A percentile compares a stretch with the other conserved stretches of the same genome.
These are phyloP conservation scores for Erigeron canadensis DNA, from an alignment of 129 eudicot species.

Conservation along the genomic window DNA sequence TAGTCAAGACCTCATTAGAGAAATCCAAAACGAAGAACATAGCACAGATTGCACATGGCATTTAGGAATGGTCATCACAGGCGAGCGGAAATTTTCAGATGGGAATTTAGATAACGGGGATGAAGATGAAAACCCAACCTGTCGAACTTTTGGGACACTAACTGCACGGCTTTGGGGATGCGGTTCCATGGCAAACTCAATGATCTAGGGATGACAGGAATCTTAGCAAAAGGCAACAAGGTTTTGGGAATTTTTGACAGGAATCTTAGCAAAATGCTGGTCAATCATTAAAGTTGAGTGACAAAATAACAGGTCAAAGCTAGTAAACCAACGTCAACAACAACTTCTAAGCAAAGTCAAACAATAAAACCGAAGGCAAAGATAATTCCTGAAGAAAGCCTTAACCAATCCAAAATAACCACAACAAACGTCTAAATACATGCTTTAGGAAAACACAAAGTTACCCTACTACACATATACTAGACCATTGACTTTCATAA, in stretches of 20 bases:
- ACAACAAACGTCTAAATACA: not conserved
- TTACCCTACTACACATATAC: not conserved
- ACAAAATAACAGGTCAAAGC: not conserved
- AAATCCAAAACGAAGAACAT: conserved; percentile 10
- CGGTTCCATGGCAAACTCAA: conserved; percentile 11
- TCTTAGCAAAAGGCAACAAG: conserved; percentile 12
- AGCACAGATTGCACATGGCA: not conserved
- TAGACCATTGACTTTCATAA: conserved; percentile 7
- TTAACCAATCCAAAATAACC: not conserved
- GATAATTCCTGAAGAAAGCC: not conserved
- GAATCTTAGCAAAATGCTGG: conserved; percentile 22
- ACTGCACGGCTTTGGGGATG: not conserved
- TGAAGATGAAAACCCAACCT: conserved; percentile 20
- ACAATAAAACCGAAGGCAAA: not conserved
- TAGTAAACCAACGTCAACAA: not conserved
- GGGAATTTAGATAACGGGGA: not conserved
- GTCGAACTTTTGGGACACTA: conserved; percentile 28
- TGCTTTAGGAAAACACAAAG: not conserved
- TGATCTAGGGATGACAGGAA: conserved; percentile 18
- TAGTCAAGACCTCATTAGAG: not conserved
- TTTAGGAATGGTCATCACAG: conserved; percentile 15
- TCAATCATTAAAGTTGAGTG: conserved; percentile 12
- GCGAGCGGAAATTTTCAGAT: conserved; percentile 2
- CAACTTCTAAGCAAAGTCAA: not conserved
- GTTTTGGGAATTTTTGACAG: not conserved